Base-by-base conservation (phyloP, 2,329 filamentous ascomycete genomes). In the Alternaria atra region DNA sequence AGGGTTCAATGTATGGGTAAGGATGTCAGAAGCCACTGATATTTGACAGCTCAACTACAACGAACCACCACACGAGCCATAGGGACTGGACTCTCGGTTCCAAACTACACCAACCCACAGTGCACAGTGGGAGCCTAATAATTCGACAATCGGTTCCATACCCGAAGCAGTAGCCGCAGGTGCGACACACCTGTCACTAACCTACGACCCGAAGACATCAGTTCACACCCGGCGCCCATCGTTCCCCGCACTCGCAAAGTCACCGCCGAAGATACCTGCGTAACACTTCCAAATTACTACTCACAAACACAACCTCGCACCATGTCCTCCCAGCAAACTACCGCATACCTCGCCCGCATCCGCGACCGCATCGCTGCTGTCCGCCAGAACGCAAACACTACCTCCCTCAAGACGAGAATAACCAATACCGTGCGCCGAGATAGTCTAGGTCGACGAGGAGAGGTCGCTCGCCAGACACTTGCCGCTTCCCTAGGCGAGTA, bases 311-410 rank as follows among this genome's bases (percentile, higher is more conserved):
- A 12, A 9, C 5, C 20, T 9, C 15, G 7, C 25, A 35, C 32
- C 7, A 60, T 60, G 46, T 52, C 53, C 8, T 23, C 47, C 6
- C 40, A 58, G 3, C 54, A 52, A 34, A 35, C 34, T 3, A 4
- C 47, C 4, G 2, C 12, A 4, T 40, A 50, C 20, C n/a, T 58
- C 34, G 7, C 20, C 8, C 25, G 32, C 10, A 25, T 61, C 12
- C 29, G 42, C n/a, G 29, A 61, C n/a, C 54, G 54, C 34, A 44
- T 61, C 27, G 54, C 17, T 6, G 35, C 42, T 2, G 50, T 61
- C 42, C 46, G 47, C 15, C 20, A 42, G 5, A 52, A 52, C 20
- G 35, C 43, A 2, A 39, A 20, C 2, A 30, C 30, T 17, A n/a
- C 6, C 2, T 46, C n/a, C 2, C 6, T 60, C 34, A 57, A 40